phyloP scores from a whole-genome alignment of 2,329 filamentous ascomycete genomes.

The Colletotrichum caudatum region DNA sequence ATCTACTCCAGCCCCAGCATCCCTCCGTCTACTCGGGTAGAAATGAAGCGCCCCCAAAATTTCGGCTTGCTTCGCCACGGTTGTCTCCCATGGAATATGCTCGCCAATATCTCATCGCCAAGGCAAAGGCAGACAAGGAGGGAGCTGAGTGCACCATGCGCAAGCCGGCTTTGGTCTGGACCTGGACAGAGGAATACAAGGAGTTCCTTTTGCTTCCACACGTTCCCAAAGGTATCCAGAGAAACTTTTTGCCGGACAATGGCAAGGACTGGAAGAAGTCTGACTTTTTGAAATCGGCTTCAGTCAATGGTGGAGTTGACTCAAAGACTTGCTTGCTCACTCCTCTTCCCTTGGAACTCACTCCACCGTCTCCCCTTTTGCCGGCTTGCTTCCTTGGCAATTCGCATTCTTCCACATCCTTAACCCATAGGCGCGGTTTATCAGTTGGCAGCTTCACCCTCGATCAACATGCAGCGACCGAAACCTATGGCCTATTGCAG shows the following conservation, averaged over 20 bases:
- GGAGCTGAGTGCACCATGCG: constrained; percentile 47
- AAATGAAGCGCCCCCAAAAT: constrained; percentile 31
- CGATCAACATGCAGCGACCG: neutral
- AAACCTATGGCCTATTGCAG: neutral
- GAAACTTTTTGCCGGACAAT: constrained; percentile 30
- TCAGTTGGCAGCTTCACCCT: constrained; percentile 18
- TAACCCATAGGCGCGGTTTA: neutral
- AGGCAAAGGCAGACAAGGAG: constrained; percentile 47
- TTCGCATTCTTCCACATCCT: constrained; percentile 8
- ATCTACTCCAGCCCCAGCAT: constrained; percentile 36
- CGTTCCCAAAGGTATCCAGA: constrained; percentile 47
- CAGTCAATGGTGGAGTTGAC: neutral
- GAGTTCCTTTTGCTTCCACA: constrained; percentile 54
- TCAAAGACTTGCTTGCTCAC: constrained; percentile 25
- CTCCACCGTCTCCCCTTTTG: constrained; percentile 30
- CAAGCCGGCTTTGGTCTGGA: constrained; percentile 48
- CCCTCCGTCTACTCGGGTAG: constrained; percentile 31
- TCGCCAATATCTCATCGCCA: constrained; percentile 52
- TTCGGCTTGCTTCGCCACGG: constrained; percentile 42
- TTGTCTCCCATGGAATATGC: constrained; percentile 57
- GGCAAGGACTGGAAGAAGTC: constrained; percentile 20
- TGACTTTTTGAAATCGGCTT: constrained; percentile 11
- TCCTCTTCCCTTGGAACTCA: constrained; percentile 33
- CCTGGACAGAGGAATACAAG: constrained; percentile 51
- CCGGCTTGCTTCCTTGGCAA: constrained; percentile 21